Base-by-base conservation (phyloP, 371 early-diverging fungal species). In the Mucor racemosus region DNA sequence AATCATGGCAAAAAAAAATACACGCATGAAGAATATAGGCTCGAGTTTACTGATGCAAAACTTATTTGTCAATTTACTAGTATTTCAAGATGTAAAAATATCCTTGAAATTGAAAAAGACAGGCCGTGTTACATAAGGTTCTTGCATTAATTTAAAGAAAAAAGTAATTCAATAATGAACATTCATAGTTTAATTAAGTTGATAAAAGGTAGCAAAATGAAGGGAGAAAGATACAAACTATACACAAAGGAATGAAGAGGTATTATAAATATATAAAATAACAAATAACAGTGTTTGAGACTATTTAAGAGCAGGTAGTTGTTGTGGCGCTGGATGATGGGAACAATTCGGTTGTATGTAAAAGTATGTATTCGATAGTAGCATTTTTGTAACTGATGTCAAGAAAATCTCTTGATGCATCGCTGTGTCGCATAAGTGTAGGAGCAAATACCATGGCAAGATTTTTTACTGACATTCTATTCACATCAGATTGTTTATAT, bases 361-460 rank as follows among this genome's bases (percentile, higher is more conserved):
- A 41, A 10, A 73, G 54, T 19, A 73, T 53, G 40, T 62, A 73
- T 63, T 73, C 94, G 48, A 93, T 88, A 4, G 87, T 84, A 17
- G 87, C 82, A 72, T 92, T 94, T 73, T 94, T 95, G 42, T 82
- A 80, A 10, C 85, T 83, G 86, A 94, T 94, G 59, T 95, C 93
- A 39, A 86, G 71, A 68, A 96, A 84, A 69, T 96, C 97, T 36
- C 81, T 73, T 11, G 82, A 77, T 14, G 88, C 79, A 58, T 92
- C 84, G 15, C 77, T 84, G 68, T 90, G 88, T 8, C 92, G 87
- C 81, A 97, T 78, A 15, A 97, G 75, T 5, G 94, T 95, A 0
- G 97, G 97, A 0, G 95, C 97, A 85, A 97, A 95, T 48, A 97
- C 96, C 15, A 97, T 92, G 4, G 95, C 91, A 36, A 97, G 73